These are phyloP conservation scores for Circinella minor DNA, from an alignment of 371 early-diverging fungal species.

Conservation along the genomic window DNA sequence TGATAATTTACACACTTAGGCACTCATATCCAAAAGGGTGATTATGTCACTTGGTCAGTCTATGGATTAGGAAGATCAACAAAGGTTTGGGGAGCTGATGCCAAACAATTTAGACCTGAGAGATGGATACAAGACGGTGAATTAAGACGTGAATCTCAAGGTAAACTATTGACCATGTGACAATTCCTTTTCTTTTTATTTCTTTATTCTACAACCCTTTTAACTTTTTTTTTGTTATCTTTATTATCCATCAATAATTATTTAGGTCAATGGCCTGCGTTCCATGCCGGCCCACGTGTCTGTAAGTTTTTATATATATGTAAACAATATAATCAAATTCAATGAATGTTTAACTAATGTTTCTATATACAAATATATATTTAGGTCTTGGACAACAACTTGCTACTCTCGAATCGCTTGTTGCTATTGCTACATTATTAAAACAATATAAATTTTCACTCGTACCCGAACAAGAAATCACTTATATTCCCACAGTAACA, in stretches of 20 bases:
- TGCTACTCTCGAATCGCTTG: slow-evolving; percentile 51
- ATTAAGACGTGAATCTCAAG: slow-evolving; percentile 42
- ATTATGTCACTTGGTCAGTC: slow-evolving; percentile 55
- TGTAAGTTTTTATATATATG: slow-evolving; percentile 20
- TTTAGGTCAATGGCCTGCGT: slow-evolving; percentile 44
- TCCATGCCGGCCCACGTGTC: slow-evolving; percentile 75
- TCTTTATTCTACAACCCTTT: too few species aligned
- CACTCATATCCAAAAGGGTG: slow-evolving; percentile 59
- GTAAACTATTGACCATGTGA: slow-evolving; percentile 5
- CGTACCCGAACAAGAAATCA: slow-evolving; percentile 39
- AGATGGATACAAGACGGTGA: slow-evolving; percentile 61
- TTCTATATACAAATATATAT: too few species aligned
- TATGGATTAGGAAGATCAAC: slow-evolving; percentile 58
- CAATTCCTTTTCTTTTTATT: too few species aligned
- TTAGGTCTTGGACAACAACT: slow-evolving; percentile 53
- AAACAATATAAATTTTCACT: slow-evolving; percentile 48
- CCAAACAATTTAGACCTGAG: slow-evolving; percentile 63
- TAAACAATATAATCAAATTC: too few species aligned
- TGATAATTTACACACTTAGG: slow-evolving; percentile 16
- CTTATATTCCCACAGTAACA: slow-evolving; percentile 41
- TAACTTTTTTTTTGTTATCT: too few species aligned
- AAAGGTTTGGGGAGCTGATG: slow-evolving; percentile 66
- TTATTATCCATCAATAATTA: too few species aligned
- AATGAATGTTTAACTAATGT: too few species aligned
- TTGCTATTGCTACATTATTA: slow-evolving; percentile 38